Conservation (phyloP, 2,329 filamentous ascomycete species). For the Emergomyces orientalis region DNA sequence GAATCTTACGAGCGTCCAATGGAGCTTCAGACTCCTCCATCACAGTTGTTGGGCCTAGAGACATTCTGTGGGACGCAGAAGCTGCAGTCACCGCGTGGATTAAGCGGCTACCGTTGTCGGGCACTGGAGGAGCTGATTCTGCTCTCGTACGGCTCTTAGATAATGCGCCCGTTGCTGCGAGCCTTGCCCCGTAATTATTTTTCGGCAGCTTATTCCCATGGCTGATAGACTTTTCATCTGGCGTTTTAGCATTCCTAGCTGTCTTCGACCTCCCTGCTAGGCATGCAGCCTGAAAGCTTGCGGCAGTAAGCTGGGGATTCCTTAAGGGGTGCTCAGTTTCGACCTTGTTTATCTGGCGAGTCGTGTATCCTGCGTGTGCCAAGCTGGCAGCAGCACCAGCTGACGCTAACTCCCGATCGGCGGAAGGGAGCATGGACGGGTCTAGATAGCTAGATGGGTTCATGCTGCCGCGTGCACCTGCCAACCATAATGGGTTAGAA, state of each 20-base stretch:
- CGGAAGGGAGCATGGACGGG: constrained; percentile 66
- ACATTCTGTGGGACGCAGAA: constrained; percentile 50
- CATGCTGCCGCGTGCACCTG: neutral
- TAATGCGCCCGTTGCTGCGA: constrained; percentile 66
- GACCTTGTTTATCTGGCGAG: constrained; percentile 50
- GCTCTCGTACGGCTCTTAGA: constrained; percentile 49
- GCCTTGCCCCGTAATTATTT: constrained; percentile 47
- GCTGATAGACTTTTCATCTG: neutral
- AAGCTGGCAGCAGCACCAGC: constrained; percentile 62
- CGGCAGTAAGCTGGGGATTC: constrained; percentile 52
- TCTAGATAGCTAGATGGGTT: constrained; percentile 30
- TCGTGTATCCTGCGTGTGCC: constrained; percentile 58
- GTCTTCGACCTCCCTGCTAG: constrained; percentile 38
- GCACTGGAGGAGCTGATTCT: constrained; percentile 46
- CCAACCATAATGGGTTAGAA: neutral
- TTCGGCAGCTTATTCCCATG: constrained; percentile 30
- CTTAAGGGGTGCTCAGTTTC: constrained; percentile 47
- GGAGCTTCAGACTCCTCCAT: constrained; percentile 30
- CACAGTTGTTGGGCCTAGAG: constrained; percentile 32
- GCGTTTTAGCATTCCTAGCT: neutral
- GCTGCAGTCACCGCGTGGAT: constrained; percentile 66
- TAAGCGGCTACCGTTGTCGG: constrained; percentile 47
- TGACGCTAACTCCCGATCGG: constrained; percentile 42
- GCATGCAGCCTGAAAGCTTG: constrained; percentile 64
- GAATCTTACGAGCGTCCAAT: constrained; percentile 47